Evolutionary conservation across 176 grass and related monocot genomes (phyloP).

Genomic region (Ampelocalamus luodianensis): DNA sequence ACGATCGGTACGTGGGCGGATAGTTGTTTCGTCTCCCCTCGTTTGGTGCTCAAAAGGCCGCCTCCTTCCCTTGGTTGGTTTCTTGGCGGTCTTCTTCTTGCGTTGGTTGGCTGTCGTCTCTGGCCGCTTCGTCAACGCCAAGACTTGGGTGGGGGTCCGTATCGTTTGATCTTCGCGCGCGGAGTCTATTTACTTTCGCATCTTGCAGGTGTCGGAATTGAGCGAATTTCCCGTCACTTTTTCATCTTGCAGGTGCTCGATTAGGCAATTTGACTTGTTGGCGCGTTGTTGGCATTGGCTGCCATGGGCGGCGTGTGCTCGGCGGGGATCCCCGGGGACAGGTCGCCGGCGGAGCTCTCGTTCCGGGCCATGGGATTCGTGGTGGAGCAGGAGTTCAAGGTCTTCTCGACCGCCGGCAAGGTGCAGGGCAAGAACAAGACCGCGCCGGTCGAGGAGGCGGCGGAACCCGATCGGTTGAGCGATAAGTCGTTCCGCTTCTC

Average conservation of each 20-base stretch:
- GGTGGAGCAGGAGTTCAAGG: slow-evolving; percentile 52
- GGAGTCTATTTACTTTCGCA: neutral
- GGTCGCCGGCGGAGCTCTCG: slow-evolving; percentile 54
- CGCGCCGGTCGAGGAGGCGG: slow-evolving; percentile 46
- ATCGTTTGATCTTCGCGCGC: slow-evolving; percentile 2
- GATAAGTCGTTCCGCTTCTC: neutral
- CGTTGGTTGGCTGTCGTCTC: neutral
- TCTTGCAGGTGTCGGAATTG: slow-evolving; percentile 7
- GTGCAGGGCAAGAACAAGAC: slow-evolving; percentile 53
- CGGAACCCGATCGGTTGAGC: slow-evolving; percentile 2
- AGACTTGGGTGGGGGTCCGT: neutral
- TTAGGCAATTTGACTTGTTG: slow-evolving; percentile 10
- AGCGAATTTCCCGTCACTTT: slow-evolving; percentile 7
- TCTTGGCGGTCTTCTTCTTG: neutral
- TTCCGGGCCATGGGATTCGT: slow-evolving; percentile 56
- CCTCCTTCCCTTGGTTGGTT: slow-evolving; percentile 14
- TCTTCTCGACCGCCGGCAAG: slow-evolving; percentile 36
- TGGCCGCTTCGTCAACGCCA: slow-evolving; percentile 32
- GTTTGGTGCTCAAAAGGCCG: slow-evolving; percentile 18
- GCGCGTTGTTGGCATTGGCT: slow-evolving; percentile 24
- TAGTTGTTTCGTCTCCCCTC: slow-evolving; percentile 29
- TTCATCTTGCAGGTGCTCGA: slow-evolving; percentile 17
- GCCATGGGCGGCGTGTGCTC: slow-evolving; percentile 60
- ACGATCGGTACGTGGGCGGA: neutral
- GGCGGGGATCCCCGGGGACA: slow-evolving; percentile 54